These are phyloP conservation scores for Xerocomellus intermedius DNA, from an alignment of 768 basidiomycete genomes.

Conservation along the genomic window DNA sequence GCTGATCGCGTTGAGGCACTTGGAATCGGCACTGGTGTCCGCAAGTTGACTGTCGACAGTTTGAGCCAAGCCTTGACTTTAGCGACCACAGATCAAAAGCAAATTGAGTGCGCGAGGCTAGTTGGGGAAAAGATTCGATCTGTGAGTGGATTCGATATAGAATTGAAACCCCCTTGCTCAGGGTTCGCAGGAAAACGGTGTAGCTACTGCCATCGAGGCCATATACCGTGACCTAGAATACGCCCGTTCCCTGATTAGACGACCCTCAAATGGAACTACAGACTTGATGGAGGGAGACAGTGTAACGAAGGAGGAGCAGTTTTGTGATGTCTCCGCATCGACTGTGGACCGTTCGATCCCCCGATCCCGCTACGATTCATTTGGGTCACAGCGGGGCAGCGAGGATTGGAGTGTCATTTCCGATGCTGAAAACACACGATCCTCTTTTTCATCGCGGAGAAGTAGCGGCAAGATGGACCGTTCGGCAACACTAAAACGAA, in stretches of 20 bases:
- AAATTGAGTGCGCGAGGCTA: slow-evolving; percentile 79
- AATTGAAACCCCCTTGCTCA: neutral
- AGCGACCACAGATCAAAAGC: slow-evolving; percentile 87
- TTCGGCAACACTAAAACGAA: slow-evolving; percentile 51
- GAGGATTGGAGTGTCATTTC: slow-evolving; percentile 90
- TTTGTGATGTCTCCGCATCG: slow-evolving; percentile 27
- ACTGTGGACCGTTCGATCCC: slow-evolving; percentile 33
- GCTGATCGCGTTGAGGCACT: slow-evolving; percentile 96
- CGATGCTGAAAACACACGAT: slow-evolving; percentile 62
- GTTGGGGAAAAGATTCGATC: slow-evolving; percentile 86
- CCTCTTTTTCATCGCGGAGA: slow-evolving; percentile 52
- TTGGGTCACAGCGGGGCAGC: slow-evolving; percentile 57
- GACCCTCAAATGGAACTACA: slow-evolving; percentile 27
- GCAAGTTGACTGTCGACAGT: slow-evolving; percentile 78
- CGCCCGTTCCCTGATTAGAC: slow-evolving; percentile 83
- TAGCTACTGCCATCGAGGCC: slow-evolving; percentile 86
- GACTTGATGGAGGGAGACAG: slow-evolving; percentile 19
- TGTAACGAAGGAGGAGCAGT: slow-evolving; percentile 33
- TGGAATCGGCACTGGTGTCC: slow-evolving; percentile 84
- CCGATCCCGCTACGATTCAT: slow-evolving; percentile 54
- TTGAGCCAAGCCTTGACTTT: slow-evolving; percentile 74
- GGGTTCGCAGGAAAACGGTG: slow-evolving; percentile 83
- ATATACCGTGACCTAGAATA: slow-evolving; percentile 98
- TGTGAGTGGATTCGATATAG: slow-evolving; percentile 41
- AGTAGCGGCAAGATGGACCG: slow-evolving; percentile 38